Evolutionary conservation across 1,139 yeast genomes (phyloP).

Genomic region (Protomyces pachydermus): DNA sequence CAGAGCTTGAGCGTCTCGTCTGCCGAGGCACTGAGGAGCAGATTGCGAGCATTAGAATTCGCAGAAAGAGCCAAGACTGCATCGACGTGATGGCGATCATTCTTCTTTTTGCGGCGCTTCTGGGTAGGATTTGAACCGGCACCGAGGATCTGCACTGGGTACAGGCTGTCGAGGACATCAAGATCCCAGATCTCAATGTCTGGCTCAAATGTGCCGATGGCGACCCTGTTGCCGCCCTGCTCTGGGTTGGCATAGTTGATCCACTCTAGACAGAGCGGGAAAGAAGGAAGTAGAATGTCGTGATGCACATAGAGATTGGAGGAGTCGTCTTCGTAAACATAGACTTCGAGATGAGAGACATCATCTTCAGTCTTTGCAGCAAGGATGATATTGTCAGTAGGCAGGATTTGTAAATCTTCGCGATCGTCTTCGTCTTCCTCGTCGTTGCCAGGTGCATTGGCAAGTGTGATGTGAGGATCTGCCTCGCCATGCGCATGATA

Average conservation of each 20-base stretch:
- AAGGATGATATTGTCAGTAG: conserved; percentile 81
- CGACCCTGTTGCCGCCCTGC: conserved; percentile 69
- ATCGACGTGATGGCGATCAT: conserved; percentile 76
- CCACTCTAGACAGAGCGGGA: conserved; percentile 97
- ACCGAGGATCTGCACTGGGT: conserved; percentile 90
- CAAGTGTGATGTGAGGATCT: conserved; percentile 70
- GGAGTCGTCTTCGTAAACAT: conserved; percentile 75
- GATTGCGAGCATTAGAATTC: conserved; percentile 73
- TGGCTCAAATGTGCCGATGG: conserved; percentile 95
- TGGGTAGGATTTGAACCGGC: conserved; percentile 36
- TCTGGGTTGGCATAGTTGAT: conserved; percentile 54
- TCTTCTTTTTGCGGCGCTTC: conserved; percentile 41
- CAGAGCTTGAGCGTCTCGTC: conserved; percentile 91
- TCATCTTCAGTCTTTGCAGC: conserved; percentile 97
- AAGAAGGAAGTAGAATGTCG: conserved; percentile 93
- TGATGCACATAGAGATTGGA: conserved; percentile 86
- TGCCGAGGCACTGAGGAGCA: conserved; percentile 91
- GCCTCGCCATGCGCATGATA: conserved; percentile 58
- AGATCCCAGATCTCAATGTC: conserved; percentile 95
- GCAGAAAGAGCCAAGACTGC: conserved; percentile 86
- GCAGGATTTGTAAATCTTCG: conserved; percentile 77
- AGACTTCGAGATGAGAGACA: conserved; percentile 82
- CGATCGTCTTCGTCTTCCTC: conserved; percentile 57
- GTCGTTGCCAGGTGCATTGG: conserved; percentile 49
- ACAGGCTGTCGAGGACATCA: conserved; percentile 86